A percentile compares a stretch with the other conserved stretches of the same genome.
Evolutionary conservation across 495 filamentous ascomycete genomes (phyloP).

Genomic region (Lichenothelia convexa): DNA sequence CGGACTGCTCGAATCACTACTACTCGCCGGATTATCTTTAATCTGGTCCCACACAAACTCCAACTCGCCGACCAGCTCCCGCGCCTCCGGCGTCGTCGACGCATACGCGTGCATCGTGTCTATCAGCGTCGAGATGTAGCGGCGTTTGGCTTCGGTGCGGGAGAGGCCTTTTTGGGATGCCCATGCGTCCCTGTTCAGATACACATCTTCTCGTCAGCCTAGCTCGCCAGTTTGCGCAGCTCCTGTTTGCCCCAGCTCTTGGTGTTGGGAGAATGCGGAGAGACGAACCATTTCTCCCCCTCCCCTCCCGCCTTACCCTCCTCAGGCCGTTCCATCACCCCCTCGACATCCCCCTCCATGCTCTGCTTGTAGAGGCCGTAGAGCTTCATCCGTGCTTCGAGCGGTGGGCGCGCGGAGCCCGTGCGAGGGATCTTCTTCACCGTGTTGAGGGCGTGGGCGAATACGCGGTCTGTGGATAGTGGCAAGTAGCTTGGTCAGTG

Average conservation of each 20-base stretch:
- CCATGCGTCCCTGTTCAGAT: conserved; percentile 82
- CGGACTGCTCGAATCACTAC: conserved; percentile 31
- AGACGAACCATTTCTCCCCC: conserved; percentile 42
- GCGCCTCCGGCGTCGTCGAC: conserved; percentile 62
- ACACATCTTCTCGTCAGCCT: too few relatives aligned
- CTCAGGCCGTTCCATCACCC: conserved; percentile 71
- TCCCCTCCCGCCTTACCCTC: conserved; percentile 35
- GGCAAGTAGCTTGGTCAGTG: too few relatives aligned
- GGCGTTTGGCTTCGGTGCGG: conserved; percentile 83
- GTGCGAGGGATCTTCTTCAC: conserved; percentile 96
- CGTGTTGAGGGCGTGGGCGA: conserved; percentile 94
- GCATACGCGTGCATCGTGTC: conserved; percentile 94
- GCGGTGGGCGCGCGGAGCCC: conserved; percentile 70
- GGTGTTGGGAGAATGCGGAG: conserved; percentile 7
- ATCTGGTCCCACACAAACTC: conserved; percentile 99
- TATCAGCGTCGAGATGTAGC: conserved; percentile 82
- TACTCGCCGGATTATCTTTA: conserved; percentile 55
- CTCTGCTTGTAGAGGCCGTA: conserved; percentile 98
- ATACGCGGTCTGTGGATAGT: conserved; percentile 86
- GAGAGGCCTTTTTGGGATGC: conserved; percentile 61
- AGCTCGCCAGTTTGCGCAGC: background rate
- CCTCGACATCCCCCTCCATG: conserved; percentile 91
- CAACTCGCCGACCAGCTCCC: conserved; percentile 78
- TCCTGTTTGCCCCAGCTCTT: conserved; percentile 10
- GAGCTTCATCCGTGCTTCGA: conserved; percentile 66